Percentiles rank a stretch among this genome's conserved stretches.
phyloP scores from a whole-genome alignment of 768 basidiomycete species.

The Coprinopsis strossmayeri region DNA sequence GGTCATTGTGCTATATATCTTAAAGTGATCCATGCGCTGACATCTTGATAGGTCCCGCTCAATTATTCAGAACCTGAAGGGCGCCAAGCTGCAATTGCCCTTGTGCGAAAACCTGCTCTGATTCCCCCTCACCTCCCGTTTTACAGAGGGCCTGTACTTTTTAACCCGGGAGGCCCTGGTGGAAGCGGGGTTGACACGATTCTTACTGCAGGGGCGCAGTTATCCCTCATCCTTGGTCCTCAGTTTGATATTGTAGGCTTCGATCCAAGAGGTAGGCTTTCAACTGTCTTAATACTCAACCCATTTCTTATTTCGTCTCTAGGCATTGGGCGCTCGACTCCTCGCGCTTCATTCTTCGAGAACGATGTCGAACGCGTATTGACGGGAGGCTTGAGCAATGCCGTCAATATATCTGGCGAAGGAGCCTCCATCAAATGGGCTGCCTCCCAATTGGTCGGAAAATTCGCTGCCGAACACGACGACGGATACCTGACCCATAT shows the following conservation, averaged over 20 bases:
- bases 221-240: conserved; percentile 30
- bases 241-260: conserved; percentile 41
- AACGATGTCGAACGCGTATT: conserved; percentile 26
- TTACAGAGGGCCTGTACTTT: conserved; percentile 38
- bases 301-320: not conserved
- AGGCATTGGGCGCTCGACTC: conserved; percentile 31
- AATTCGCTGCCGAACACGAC: conserved; percentile 25
- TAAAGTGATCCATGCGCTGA: not conserved
- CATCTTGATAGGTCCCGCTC: conserved; percentile 32
- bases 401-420: conserved; percentile 20
- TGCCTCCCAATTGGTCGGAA: conserved; percentile 22
- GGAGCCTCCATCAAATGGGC: conserved; percentile 26
- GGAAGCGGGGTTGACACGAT: conserved; percentile 33
- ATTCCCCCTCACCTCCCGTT: conserved; percentile 18
- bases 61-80: conserved; percentile 35
- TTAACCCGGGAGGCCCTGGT: conserved; percentile 46
- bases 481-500: conserved; percentile 23
- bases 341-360: conserved; percentile 28
- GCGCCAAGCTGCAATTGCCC: conserved; percentile 32
- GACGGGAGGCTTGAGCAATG: too few species aligned
- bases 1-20: conserved; percentile 4
- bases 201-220: conserved; percentile 14
- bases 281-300: not conserved
- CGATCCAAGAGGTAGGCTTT: conserved; percentile 35
- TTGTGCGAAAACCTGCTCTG: conserved; percentile 33